Evolutionary conservation across 2,329 filamentous ascomycete genomes (phyloP), one percentile per base, ranked within the genome.

Genomic region (Cadophora malorum): DNA sequence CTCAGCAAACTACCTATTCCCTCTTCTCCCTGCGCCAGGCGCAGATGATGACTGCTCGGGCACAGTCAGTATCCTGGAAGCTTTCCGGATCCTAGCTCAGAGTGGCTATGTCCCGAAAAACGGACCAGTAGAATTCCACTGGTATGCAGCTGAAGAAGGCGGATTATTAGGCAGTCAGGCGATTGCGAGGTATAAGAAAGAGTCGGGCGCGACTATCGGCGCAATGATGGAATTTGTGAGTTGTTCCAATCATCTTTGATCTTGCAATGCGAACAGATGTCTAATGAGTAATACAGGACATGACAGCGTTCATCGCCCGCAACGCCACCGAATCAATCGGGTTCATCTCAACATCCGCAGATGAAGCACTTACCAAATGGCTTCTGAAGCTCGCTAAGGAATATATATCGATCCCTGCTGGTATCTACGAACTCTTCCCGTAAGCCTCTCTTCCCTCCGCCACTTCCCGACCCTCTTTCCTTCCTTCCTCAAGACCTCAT

Each of bases 61-160:
- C 55, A 90, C 90, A 0, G 89, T 92, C 47, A 92, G 89, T 9
- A 93, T 92, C 68, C 83, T 93, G 10, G 90, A 93, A 77, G 88
- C 90, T 1, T 83, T 93, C 70, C 85, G 90, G 35, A 87, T 90
- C 64, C 81, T 93, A 71, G 85, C 87, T 14, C 79, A 85, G 63
- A 83, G 72, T 31, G 78, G 78, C 0, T 80, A 71, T 62, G 70
- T 75, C 21, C 79, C 79, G 2, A 66, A 73, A 33, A 72, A 78
- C 8, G 55, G 55, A 14, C 78, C 89, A 0, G 79, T 93, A 64
- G 91, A 93, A 79, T 93, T 93, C 78, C 90, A 92, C 77, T 94
- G 90, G 90, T 93, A 93, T 79, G 89, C 87, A n/a, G 91, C 90
- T 0, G 91, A 93, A 76, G 91, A 93, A 76, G 90, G 89, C 19